Evolutionary conservation across 768 basidiomycete genomes (phyloP).

Genomic region (Ramaria rubella): DNA sequence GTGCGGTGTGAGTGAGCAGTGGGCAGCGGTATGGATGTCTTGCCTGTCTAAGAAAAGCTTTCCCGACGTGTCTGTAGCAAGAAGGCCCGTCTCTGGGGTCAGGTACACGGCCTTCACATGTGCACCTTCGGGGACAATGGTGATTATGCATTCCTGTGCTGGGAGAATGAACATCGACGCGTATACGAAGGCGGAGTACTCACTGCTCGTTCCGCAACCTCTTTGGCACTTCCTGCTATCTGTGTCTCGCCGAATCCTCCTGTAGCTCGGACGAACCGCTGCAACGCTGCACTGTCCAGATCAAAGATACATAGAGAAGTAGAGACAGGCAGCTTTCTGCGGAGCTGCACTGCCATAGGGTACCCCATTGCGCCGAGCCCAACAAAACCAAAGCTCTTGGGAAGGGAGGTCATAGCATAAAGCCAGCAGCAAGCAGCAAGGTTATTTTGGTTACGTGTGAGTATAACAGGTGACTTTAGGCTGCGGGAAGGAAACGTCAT

Average conservation of each 20-base stretch:
- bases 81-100: conserved; percentile 9
- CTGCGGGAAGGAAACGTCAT: too few relatives aligned
- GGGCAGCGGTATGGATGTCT: background rate
- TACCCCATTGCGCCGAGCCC: conserved; percentile 11
- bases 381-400: conserved; percentile 7
- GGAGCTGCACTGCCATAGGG: conserved; percentile 9
- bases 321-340: background rate
- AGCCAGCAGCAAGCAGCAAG: background rate
- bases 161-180: background rate
- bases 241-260: background rate
- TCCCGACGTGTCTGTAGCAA: conserved; percentile 6
- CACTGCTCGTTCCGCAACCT: conserved; percentile 5
- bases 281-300: background rate
- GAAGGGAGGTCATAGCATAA: background rate
- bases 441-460: background rate
- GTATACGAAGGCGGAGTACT: background rate
- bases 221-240: conserved; percentile 3
- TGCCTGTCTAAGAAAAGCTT: conserved; percentile 9
- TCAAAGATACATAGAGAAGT: conserved; percentile 1
- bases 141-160: conserved; percentile 33
- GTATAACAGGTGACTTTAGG: too few relatives aligned
- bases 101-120: conserved; percentile 28
- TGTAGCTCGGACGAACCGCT: background rate
- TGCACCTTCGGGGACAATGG: conserved; percentile 35
- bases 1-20: background rate